Evolutionary conservation across 1,139 yeast species (phyloP).

Genomic region (Debaryomyces robertsiae): DNA sequence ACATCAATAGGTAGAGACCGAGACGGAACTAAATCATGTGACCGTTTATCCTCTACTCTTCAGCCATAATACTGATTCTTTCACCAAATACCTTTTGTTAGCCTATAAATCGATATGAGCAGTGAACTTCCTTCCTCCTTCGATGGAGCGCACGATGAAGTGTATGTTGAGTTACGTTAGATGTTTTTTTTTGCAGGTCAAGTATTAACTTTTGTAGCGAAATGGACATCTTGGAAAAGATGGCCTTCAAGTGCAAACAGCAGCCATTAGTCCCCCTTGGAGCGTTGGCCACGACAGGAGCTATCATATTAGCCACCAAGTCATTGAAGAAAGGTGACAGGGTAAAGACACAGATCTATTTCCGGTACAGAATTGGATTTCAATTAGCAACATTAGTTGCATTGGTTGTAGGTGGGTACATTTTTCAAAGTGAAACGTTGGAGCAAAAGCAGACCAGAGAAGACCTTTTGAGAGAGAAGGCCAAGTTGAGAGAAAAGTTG

Average conservation of each 20-base stretch:
- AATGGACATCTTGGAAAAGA: constrained; percentile 33
- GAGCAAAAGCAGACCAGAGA: constrained; percentile 55
- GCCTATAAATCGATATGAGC: constrained; percentile 14
- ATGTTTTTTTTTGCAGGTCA: background rate
- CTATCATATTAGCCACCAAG: constrained; percentile 75
- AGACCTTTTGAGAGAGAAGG: constrained; percentile 67
- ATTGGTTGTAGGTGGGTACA: constrained; percentile 73
- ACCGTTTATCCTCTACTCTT: background rate
- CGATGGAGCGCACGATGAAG: constrained; percentile 20
- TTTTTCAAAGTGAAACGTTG: constrained; percentile 51
- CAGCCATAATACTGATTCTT: background rate
- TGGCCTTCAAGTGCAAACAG: constrained; percentile 53
- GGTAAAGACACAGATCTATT: constrained; percentile 78
- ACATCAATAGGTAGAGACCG: no score
- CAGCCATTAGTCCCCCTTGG: constrained; percentile 87
- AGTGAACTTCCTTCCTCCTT: constrained; percentile 29
- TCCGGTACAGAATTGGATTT: constrained; percentile 85
- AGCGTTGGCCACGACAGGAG: constrained; percentile 74
- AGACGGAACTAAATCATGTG: no score
- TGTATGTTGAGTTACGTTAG: constrained; percentile 20
- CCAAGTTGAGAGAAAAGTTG: constrained; percentile 77
- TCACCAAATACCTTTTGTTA: no score
- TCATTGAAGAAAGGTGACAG: constrained; percentile 75
- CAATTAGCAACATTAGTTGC: constrained; percentile 85
- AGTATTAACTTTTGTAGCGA: constrained; percentile 22